A percentile compares a stretch with the other conserved stretches of the same genome.
phyloP scores from a whole-genome alignment of 345 rosid genomes.

The Lagerstroemia speciosa region DNA sequence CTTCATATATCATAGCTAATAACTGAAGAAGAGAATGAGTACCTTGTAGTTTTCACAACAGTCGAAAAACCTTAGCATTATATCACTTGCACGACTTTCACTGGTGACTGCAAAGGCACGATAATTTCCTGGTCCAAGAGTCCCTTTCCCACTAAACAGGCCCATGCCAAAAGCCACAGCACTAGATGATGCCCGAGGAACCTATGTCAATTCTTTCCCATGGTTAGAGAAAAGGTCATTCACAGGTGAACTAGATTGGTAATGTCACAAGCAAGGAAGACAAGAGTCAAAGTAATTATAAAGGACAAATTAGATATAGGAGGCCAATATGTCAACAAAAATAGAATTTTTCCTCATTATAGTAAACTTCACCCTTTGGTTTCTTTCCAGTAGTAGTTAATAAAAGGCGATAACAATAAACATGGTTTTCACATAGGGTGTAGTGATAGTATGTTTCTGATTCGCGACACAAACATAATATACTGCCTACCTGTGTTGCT shows the following conservation, averaged over 20 bases:
- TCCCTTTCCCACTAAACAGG: slow-evolving; percentile 67
- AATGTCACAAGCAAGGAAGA: not conserved
- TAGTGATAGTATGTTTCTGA: not conserved
- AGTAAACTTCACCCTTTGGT: not conserved
- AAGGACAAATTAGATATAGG: not conserved
- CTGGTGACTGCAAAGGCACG: slow-evolving; percentile 82
- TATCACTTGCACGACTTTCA: slow-evolving; percentile 92
- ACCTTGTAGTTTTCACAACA: slow-evolving; percentile 93
- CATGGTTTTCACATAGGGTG: not conserved
- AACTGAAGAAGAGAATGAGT: not conserved
- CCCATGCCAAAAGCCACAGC: slow-evolving; percentile 99
- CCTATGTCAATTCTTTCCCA: slow-evolving; percentile 25
- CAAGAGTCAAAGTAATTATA: slow-evolving; percentile 7
- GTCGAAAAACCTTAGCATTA: slow-evolving; percentile 64
- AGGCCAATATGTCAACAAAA: not conserved
- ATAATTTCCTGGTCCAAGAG: slow-evolving; percentile 68
- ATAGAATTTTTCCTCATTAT: not conserved
- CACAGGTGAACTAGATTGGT: not conserved
- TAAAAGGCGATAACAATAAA: not conserved
- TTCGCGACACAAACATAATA: not conserved
- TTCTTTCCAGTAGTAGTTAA: not conserved
- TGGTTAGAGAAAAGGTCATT: not conserved
- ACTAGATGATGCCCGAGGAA: slow-evolving; percentile 92
- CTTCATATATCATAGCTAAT: not conserved
- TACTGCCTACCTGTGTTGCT: slow-evolving; percentile 63